These are phyloP conservation scores for Penicillium bovifimosum DNA, from an alignment of 495 filamentous ascomycete genomes.

Conservation along the genomic window DNA sequence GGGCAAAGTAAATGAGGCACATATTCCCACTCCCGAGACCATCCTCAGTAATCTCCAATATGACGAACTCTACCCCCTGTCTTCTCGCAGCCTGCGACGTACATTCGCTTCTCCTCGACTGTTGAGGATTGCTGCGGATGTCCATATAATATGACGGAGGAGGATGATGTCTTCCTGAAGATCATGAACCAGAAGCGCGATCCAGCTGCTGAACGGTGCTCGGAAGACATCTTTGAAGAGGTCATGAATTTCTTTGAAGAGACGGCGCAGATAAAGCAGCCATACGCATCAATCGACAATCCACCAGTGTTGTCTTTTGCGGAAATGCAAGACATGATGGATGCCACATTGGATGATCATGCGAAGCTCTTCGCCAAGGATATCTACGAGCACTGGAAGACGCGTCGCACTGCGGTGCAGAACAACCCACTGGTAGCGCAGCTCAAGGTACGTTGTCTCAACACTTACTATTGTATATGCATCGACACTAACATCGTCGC, in stretches of 20 bases:
- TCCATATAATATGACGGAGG: slow-evolving; percentile 86
- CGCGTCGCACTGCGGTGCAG: slow-evolving; percentile 53
- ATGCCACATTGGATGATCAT: slow-evolving; percentile 60
- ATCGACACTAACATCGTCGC: slow-evolving; percentile 21
- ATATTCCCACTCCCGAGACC: slow-evolving; percentile 86
- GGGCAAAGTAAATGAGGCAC: slow-evolving; percentile 64
- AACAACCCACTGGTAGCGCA: slow-evolving; percentile 66
- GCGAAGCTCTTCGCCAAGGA: slow-evolving; percentile 71
- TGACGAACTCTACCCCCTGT: slow-evolving; percentile 77
- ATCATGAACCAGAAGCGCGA: slow-evolving; percentile 72
- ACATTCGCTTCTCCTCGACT: slow-evolving; percentile 96
- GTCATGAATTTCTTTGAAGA: slow-evolving; percentile 95
- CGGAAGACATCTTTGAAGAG: slow-evolving; percentile 85
- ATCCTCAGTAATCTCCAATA: slow-evolving; percentile 69
- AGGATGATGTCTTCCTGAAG: slow-evolving; percentile 81
- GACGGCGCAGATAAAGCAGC: slow-evolving; percentile 71
- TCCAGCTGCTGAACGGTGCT: slow-evolving; percentile 54
- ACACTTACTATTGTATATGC: neutral
- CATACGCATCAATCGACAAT: slow-evolving; percentile 79
- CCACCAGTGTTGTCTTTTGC: slow-evolving; percentile 75
- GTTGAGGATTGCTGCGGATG: slow-evolving; percentile 88
- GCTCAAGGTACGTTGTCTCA: slow-evolving; percentile 55
- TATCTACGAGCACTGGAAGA: slow-evolving; percentile 90
- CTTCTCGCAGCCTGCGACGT: slow-evolving; percentile 80
- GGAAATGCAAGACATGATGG: slow-evolving; percentile 72